Evolutionary conservation across 2,329 filamentous ascomycete species (phyloP), one percentile per base, ranked within the genome.

Genomic region (Alternaria atra): DNA sequence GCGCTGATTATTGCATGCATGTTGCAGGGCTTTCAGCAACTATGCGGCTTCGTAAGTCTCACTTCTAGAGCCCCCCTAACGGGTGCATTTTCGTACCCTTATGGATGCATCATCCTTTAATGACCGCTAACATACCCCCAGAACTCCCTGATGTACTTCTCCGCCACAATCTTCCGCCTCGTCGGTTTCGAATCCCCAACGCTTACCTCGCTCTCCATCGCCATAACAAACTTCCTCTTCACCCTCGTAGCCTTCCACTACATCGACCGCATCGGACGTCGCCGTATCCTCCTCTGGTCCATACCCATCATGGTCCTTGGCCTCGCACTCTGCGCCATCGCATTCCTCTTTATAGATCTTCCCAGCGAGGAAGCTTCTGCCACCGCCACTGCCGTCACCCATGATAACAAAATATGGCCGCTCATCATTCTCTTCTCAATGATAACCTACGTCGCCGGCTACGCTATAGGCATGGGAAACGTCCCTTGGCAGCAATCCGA

Each of bases 401-500:
- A 6, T n/a, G 17, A 25, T 17, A 42, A 42, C 13, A 66, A 46
- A 25, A 35, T 52, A 1, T 77, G 75, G 75, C 73, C 75, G 0
- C 6, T 71, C 0, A 17, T 89, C 17, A 90, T 97, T 43, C 85
- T 97, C 2, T 64, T 87, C 40, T 90, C 90, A 65, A 90, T 97
- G 76, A 90, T 93, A 77, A 69, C 93, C 7, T 97, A 96, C 77
- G 93, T 97, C 2, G 90, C 92, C 8, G 85, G 90, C 1, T 98
- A 96, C 75, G 94, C 94, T 1, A 83, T 94, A 1, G 94, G 94
- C 2, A 84, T 98, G 2, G 94, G 94, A 8, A 96, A 93, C 70
- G 93, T 98, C 3, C 94, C 94, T 0, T 98, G 94, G 94, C 94
- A 97, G 85, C 94, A 97, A 80, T 92, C 90, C 69, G 94, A 98